Base-by-base conservation (phyloP, 1,139 yeast species). In the Yamadazyma conglobata region DNA sequence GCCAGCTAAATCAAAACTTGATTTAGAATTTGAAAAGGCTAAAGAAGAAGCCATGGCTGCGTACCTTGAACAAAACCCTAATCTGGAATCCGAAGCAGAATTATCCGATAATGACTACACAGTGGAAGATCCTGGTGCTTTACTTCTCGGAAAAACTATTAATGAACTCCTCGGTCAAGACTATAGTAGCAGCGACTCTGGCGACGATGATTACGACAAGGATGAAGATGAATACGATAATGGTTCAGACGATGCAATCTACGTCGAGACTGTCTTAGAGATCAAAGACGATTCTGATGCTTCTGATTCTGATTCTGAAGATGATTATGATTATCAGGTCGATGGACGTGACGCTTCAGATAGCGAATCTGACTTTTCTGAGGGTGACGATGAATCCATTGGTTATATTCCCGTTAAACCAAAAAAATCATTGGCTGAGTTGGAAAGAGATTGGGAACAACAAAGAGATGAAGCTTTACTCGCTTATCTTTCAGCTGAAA, bases 391-490 rank as follows among this genome's bases (percentile, higher is more conserved):
- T n/a, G 24, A 22, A 22, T 12, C 4, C n/a, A 15, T 17, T 24
- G 12, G 16, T 15, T 19, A 12, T 20, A 10, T 19, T 14, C 10
- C 16, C 15, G 11, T 8, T n/a, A 24, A 18, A 18, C 26, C 17
- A 18, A 27, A 18, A 18, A 31, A 27, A 20, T 25, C 28, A 13
- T 15, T 25, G 15, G 23, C 28, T 10, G 17, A 25, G 22, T 14
- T 25, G 11, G 25, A 34, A 10, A 30, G 21, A 7, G 31, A 20
- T 8, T 28, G 22, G 15, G 11, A 21, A 8, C 15, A 16, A 3
- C 25, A 30, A 31, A 26, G 31, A 14, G 31, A 36, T 19, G 32
- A 36, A 9, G 39, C 37, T 15, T 19, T 26, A 21, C 9, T 31
- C 13, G 19, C 29, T 19, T 32, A 27, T 13, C 23, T 28, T 8